A percentile compares a stretch with the other conserved stretches of the same genome.
These are phyloP conservation scores for Gossypium schwendimanii DNA, from an alignment of 441 rosid genomes.

Conservation along the genomic window DNA sequence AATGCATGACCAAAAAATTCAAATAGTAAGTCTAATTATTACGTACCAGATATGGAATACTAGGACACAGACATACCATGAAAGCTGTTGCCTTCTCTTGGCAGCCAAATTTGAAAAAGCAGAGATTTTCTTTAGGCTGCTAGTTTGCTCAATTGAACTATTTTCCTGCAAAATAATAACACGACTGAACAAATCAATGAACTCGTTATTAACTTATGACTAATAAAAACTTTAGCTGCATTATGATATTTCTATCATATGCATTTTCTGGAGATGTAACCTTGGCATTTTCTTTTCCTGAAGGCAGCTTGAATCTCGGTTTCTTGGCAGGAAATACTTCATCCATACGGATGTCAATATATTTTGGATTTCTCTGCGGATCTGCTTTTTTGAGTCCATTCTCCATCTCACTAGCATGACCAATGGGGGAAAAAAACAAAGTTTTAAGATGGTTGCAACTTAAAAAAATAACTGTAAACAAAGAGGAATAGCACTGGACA, in stretches of 20 bases:
- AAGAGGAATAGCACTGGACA: not conserved
- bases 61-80: slow-evolving; percentile 37
- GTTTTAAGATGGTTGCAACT: slow-evolving; percentile 14
- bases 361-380: slow-evolving; percentile 45
- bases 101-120: slow-evolving; percentile 51
- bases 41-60: slow-evolving; percentile 3
- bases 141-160: slow-evolving; percentile 32
- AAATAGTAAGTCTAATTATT: not conserved
- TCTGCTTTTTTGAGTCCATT: slow-evolving; percentile 49
- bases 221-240: not conserved
- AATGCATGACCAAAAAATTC: slow-evolving; percentile 16
- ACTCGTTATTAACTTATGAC: not conserved
- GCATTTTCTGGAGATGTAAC: slow-evolving; percentile 4
- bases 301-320: slow-evolving; percentile 43
- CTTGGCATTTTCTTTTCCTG: slow-evolving; percentile 62
- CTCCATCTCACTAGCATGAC: slow-evolving; percentile 27
- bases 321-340: slow-evolving; percentile 78
- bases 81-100: slow-evolving; percentile 38
- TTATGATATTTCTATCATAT: not conserved
- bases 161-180: slow-evolving; percentile 39
- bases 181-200: slow-evolving; percentile 12
- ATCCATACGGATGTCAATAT: slow-evolving; percentile 61
- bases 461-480: not conserved
- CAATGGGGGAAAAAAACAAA: slow-evolving; percentile 12
- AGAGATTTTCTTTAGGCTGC: slow-evolving; percentile 41